Evolutionary conservation across 768 basidiomycete genomes (phyloP), one percentile per base, ranked within the genome.

Genomic region (Mycena rebaudengoi): DNA sequence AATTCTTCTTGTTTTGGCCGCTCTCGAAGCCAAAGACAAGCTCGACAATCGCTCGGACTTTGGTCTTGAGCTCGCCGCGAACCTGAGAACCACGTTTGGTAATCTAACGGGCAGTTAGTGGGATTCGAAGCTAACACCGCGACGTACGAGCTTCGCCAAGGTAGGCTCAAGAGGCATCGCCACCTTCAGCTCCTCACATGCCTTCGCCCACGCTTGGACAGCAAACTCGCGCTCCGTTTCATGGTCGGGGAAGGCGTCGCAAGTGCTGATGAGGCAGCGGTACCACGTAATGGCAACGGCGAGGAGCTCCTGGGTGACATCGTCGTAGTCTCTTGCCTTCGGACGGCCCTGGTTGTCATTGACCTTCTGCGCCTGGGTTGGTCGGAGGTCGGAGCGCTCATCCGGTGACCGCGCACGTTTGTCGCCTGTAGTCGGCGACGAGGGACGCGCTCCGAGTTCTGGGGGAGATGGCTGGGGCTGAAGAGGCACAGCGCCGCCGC

Each of bases 161-260:
- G 43, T 43, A 6, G 68, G 62, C 4, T 66, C 59, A 21, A 70
- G 28, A 1, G 33, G 46, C 43, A 68, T 35, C 20, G 29, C 14
- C 1, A 69, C 45, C 25, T 29, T 54, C 16, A 61, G 49, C 7
- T 70, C 60, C 29, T 55, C 53, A 53, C 64, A 65, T 0, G 58
- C 67, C 52, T 37, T 49, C 12, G 55, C 33, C 69, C 71, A 73
- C 16, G 68, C 64, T 10, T 29, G 16, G 16, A 7, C 41, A 23
- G 67, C 39, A 18, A 69, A 44, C 18, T 66, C 40, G 2, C 50
- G 20, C 50, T 73, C 69, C 11, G 54, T 37, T 5, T 25, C 32
- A 29, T 59, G 48, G 13, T 70, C 68, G 4, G 73, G 73, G 37
- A 70, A 76, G 7, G 65, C 69, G 25, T 68, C 64, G 1, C 45